Evolutionary conservation across 1,139 yeast species (phyloP).

Genomic region (Pichia sp.): DNA sequence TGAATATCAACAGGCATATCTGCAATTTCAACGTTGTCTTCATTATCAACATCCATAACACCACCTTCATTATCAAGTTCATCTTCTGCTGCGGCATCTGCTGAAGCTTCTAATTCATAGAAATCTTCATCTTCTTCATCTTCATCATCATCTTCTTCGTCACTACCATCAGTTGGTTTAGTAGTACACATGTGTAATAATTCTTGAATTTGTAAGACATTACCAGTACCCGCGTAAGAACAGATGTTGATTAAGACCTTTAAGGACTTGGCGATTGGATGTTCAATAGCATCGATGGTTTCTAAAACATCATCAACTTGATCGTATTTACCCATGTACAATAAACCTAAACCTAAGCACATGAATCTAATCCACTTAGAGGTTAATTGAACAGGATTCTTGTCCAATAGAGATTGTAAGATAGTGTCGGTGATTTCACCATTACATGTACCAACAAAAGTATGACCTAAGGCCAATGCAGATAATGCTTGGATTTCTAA

Average conservation of each 20-base stretch:
- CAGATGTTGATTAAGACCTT: constrained; percentile 90
- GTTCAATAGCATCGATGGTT: constrained; percentile 93
- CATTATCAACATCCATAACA: constrained; percentile 14
- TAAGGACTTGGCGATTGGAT: constrained; percentile 86
- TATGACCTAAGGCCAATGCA: constrained; percentile 90
- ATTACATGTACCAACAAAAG: constrained; percentile 93
- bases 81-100: constrained; percentile 33
- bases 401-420: constrained; percentile 84
- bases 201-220: constrained; percentile 91
- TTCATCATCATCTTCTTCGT: constrained; percentile 44
- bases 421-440: constrained; percentile 93
- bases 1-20: constrained; percentile 12
- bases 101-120: constrained; percentile 7
- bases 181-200: constrained; percentile 82
- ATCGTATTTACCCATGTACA: constrained; percentile 93
- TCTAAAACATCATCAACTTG: constrained; percentile 95
- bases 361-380: constrained; percentile 88
- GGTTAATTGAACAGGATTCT: constrained; percentile 73
- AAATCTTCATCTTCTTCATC: constrained; percentile 15
- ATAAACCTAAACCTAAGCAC: constrained; percentile 88
- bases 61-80: constrained; percentile 7
- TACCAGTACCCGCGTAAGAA: constrained; percentile 98
- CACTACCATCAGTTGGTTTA: constrained; percentile 43
- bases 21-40: constrained; percentile 12
- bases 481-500: constrained; percentile 85